phyloP scores from a whole-genome alignment of 805 yeast genomes.

The Candida saitoana region DNA sequence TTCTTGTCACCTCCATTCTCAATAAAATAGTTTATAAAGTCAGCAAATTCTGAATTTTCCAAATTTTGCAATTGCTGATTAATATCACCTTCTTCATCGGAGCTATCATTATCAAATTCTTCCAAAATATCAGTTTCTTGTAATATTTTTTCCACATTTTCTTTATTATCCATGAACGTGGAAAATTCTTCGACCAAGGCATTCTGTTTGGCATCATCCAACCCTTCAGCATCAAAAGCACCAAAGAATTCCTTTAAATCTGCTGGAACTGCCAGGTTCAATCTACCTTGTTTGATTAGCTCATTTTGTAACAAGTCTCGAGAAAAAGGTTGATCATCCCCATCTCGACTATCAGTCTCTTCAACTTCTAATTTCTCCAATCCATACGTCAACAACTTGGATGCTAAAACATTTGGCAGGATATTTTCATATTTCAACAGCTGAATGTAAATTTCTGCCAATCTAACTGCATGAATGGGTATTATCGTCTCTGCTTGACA shows the following conservation, averaged over 20 bases:
- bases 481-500: not conserved
- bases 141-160: slow-evolving; percentile 2
- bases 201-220: slow-evolving; percentile 1
- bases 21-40: slow-evolving; percentile 8
- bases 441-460: slow-evolving; percentile 4
- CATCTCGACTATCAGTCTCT: not conserved
- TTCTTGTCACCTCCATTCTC: slow-evolving; percentile 13
- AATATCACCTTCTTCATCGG: slow-evolving; percentile 3
- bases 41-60: slow-evolving; percentile 10
- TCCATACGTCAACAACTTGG: not conserved
- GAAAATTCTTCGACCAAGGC: slow-evolving; percentile 3
- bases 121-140: slow-evolving; percentile 2
- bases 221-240: slow-evolving; percentile 1
- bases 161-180: slow-evolving; percentile 6
- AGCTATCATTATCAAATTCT: not conserved
- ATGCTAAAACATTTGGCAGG: slow-evolving; percentile 1
- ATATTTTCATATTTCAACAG: not conserved
- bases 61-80: slow-evolving; percentile 8
- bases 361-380: not conserved
- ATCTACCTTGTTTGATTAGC: slow-evolving; percentile 8
- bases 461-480: slow-evolving; percentile 4
- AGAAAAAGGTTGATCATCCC: not conserved
- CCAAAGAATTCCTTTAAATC: slow-evolving; percentile 6
- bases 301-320: slow-evolving; percentile 11
- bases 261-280: slow-evolving; percentile 1